These are phyloP conservation scores for Nakazawaea sp. DNA, from an alignment of 805 yeast species.

Conservation along the genomic window DNA sequence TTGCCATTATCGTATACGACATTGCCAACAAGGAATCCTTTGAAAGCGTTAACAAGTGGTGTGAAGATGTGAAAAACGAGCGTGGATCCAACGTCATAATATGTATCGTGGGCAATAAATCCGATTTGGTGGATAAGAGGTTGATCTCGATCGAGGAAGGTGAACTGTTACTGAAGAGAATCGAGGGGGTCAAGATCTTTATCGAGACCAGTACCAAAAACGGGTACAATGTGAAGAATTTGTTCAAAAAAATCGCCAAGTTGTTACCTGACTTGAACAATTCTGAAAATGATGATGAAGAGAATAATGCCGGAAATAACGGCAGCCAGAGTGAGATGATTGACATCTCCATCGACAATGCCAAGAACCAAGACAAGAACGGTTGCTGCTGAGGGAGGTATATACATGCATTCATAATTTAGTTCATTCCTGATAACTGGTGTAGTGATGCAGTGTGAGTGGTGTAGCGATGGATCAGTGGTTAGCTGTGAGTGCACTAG, in stretches of 20 bases:
- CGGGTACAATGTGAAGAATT: conserved; percentile 85
- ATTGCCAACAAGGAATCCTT: conserved; percentile 83
- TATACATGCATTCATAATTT: too few species aligned
- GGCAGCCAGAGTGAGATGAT: conserved; percentile 9
- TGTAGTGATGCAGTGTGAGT: too few species aligned
- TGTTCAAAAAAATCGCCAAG: conserved; percentile 88
- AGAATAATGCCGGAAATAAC: not conserved
- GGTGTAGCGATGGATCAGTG: too few species aligned
- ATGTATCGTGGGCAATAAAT: conserved; percentile 88
- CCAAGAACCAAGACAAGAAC: conserved; percentile 11
- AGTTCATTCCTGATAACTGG: too few species aligned
- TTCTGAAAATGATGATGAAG: conserved; percentile 32
- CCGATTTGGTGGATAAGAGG: conserved; percentile 73
- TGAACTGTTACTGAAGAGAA: conserved; percentile 60
- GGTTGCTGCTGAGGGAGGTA: conserved; percentile 10
- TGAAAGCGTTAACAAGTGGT: conserved; percentile 83
- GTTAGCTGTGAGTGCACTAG: too few species aligned
- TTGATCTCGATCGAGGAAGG: conserved; percentile 84
- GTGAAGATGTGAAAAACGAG: conserved; percentile 89
- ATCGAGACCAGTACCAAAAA: conserved; percentile 94
- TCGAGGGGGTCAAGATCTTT: conserved; percentile 65
- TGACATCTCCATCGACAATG: conserved; percentile 15
- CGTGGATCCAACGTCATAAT: conserved; percentile 85
- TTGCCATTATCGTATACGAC: conserved; percentile 96
- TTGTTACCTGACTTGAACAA: conserved; percentile 72